Percentiles rank a stretch among this genome's conserved stretches.
phyloP scores from a whole-genome alignment of 2,329 filamentous ascomycete species.

The Scedosporium minutisporum region DNA sequence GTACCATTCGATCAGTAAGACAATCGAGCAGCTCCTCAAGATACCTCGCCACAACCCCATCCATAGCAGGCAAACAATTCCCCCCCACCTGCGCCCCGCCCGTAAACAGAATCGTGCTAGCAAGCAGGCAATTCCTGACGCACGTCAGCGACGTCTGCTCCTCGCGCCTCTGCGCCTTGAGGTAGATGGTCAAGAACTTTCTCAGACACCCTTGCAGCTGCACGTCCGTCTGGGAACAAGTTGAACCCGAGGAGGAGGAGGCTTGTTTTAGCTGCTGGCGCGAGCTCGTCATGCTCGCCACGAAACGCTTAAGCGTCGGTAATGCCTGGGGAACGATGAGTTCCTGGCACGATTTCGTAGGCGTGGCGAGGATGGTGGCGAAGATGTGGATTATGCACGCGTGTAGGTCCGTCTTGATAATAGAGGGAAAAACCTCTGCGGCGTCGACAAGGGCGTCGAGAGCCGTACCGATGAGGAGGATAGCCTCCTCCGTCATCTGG shows the following conservation, averaged over 20 bases:
- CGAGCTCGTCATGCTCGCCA: constrained; percentile 58
- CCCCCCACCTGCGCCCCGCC: constrained; percentile 41
- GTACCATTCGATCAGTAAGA: constrained; percentile 67
- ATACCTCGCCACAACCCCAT: constrained; percentile 65
- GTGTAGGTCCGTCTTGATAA: constrained; percentile 93
- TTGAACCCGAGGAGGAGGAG: constrained; percentile 25
- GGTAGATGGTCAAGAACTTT: constrained; percentile 71
- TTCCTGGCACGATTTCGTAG: constrained; percentile 62
- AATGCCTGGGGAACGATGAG: constrained; percentile 82
- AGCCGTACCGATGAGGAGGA: constrained; percentile 68
- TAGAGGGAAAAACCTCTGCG: constrained; percentile 87
- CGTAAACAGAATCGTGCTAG: constrained; percentile 81
- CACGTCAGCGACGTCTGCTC: constrained; percentile 67
- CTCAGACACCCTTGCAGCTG: constrained; percentile 77
- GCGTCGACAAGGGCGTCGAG: constrained; percentile 87
- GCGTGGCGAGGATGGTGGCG: constrained; percentile 80
- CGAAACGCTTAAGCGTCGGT: constrained; percentile 84
- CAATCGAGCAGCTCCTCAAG: constrained; percentile 79
- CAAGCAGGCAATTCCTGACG: constrained; percentile 87
- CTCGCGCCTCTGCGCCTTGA: constrained; percentile 67
- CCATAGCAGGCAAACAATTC: constrained; percentile 62
- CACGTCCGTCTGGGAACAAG: constrained; percentile 41
- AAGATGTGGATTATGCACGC: constrained; percentile 97
- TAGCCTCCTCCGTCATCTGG: constrained; percentile 77
- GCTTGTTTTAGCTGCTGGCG: constrained; percentile 20